Evolutionary conservation across 768 basidiomycete genomes (phyloP).

Genomic region (Erythrobasidium yunnanense): DNA sequence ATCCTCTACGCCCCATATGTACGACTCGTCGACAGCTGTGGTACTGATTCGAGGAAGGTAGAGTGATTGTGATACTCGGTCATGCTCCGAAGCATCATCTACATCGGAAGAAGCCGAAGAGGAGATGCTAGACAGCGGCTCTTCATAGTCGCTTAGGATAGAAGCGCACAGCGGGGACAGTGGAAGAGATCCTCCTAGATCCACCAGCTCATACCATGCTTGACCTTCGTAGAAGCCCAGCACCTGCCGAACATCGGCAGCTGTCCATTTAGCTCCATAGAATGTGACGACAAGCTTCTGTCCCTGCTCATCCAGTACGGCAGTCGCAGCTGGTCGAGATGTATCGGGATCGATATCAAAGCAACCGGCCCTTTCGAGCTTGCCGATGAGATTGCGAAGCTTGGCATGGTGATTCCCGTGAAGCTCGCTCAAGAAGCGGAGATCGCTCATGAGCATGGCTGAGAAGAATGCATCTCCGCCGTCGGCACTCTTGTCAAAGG

Average conservation of each 20-base stretch:
- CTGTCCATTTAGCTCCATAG: neutral
- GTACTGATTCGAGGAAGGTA: neutral
- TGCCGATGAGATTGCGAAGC: neutral
- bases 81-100: neutral
- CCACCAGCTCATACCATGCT: slow-evolving; percentile 17
- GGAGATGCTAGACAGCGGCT: neutral
- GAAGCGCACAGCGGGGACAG: too few relatives aligned
- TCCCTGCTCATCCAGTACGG: slow-evolving; percentile 2
- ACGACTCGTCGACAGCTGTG: neutral
- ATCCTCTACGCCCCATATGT: slow-evolving; percentile 12
- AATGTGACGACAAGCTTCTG: slow-evolving; percentile 7
- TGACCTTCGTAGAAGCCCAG: slow-evolving; percentile 7
- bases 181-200: neutral
- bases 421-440: slow-evolving; percentile 9
- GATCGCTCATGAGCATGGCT: slow-evolving; percentile 20
- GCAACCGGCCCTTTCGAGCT: slow-evolving; percentile 8
- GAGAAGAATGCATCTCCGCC: slow-evolving; percentile 13
- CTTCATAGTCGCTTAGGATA: neutral
- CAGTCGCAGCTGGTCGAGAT: neutral
- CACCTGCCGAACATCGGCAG: slow-evolving; percentile 16
- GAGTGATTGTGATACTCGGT: neutral
- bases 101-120: neutral
- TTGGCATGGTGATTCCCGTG: slow-evolving; percentile 13
- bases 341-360: slow-evolving; percentile 3
- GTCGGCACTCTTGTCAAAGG: neutral